Conservation (phyloP, 2,329 filamentous ascomycete genomes). For the Diplodia corticola region DNA sequence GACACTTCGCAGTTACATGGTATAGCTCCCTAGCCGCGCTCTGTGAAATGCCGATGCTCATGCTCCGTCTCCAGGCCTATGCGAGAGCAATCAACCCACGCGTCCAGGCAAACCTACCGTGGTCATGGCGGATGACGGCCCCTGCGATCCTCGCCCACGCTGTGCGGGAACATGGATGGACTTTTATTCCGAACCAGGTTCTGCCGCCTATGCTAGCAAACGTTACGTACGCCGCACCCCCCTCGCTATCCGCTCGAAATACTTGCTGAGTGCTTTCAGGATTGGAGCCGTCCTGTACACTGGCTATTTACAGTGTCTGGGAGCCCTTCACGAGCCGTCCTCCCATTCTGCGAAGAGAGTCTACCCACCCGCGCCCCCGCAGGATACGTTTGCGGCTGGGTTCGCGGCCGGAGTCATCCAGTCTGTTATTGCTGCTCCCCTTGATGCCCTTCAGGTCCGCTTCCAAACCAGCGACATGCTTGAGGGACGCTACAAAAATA, state of each 20-base stretch:
- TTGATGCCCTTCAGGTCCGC: conserved; percentile 73
- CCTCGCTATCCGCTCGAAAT: conserved; percentile 23
- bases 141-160: conserved; percentile 69
- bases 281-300: conserved; percentile 76
- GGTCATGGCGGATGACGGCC: conserved; percentile 67
- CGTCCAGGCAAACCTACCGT: conserved; percentile 49
- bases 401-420: conserved; percentile 69
- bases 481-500: conserved; percentile 61
- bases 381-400: conserved; percentile 68
- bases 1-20: conserved; percentile 50
- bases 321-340: conserved; percentile 65
- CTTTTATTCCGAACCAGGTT: conserved; percentile 73
- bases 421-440: conserved; percentile 69
- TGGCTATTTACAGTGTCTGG: conserved; percentile 70
- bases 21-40: conserved; percentile 31
- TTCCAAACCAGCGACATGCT: conserved; percentile 65
- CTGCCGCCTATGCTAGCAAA: conserved; percentile 74
- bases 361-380: conserved; percentile 66
- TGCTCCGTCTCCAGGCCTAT: conserved; percentile 52
- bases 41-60: background rate
- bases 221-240: conserved; percentile 50
- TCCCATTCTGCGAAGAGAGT: conserved; percentile 61
- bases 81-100: conserved; percentile 63
- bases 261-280: conserved; percentile 32
- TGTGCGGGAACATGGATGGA: conserved; percentile 69